Evolutionary conservation across 768 basidiomycete genomes (phyloP).

Genomic region (Leucogyrophana mollusca): DNA sequence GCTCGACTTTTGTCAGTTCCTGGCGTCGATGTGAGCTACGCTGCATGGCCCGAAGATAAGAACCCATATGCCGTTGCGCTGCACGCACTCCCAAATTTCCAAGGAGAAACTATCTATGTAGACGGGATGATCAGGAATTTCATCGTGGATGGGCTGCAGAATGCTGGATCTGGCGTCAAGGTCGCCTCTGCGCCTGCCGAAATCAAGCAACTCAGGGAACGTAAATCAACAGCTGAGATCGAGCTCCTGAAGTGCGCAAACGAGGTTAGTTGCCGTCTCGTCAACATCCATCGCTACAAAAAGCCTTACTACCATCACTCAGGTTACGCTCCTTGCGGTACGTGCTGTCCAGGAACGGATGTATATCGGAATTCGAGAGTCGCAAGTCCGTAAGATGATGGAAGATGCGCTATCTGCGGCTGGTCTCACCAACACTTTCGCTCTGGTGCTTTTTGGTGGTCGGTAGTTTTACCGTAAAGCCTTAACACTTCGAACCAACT

Average conservation of each 20-base stretch:
- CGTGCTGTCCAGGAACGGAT: conserved; percentile 59
- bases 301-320: background rate
- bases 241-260: conserved; percentile 75
- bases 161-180: conserved; percentile 34
- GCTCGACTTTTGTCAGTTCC: conserved; percentile 62
- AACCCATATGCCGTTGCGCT: conserved; percentile 59
- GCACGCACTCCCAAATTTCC: conserved; percentile 23
- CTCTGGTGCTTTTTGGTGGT: conserved; percentile 81
- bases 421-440: conserved; percentile 58
- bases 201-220: conserved; percentile 64
- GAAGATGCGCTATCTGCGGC: conserved; percentile 50
- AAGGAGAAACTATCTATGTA: conserved; percentile 47
- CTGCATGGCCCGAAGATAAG: conserved; percentile 67
- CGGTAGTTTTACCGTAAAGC: conserved; percentile 14
- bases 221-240: conserved; percentile 71
- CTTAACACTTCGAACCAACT: conserved; percentile 1
- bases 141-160: conserved; percentile 60
- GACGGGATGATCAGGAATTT: conserved; percentile 63
- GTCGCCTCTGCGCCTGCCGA: conserved; percentile 52
- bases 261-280: conserved; percentile 47
- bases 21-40: conserved; percentile 40
- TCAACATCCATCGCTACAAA: background rate
- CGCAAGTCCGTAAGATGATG: conserved; percentile 61
- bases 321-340: conserved; percentile 81
- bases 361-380: conserved; percentile 74